Evolutionary conservation across 2,329 filamentous ascomycete species (phyloP).

Genomic region (Helotiales sp.): DNA sequence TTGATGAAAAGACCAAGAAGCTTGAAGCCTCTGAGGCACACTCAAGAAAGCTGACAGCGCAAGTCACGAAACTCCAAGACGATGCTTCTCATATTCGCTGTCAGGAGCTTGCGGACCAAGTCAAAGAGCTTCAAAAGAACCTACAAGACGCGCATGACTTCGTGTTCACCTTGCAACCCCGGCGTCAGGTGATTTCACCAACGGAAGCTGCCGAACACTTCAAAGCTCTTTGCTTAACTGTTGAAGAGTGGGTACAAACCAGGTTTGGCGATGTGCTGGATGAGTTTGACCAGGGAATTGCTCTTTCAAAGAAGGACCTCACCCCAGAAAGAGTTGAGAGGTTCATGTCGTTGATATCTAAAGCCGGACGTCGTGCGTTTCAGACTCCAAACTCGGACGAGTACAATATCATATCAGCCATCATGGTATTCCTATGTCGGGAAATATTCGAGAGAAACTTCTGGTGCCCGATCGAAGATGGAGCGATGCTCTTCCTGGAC

Average conservation of each 20-base stretch:
- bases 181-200: slow-evolving; percentile 6
- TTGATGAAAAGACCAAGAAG: neutral
- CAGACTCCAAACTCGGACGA: slow-evolving; percentile 12
- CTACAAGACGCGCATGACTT: slow-evolving; percentile 16
- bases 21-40: neutral
- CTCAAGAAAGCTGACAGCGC: neutral
- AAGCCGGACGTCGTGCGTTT: slow-evolving; percentile 7
- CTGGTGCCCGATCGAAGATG: slow-evolving; percentile 9
- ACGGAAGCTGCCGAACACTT: slow-evolving; percentile 15
- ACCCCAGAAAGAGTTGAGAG: neutral
- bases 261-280: slow-evolving; percentile 11
- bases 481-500: slow-evolving; percentile 7
- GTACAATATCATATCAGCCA: slow-evolving; percentile 16
- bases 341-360: slow-evolving; percentile 6
- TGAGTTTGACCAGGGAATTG: neutral
- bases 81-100: neutral
- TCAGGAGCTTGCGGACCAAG: neutral
- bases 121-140: slow-evolving; percentile 4
- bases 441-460: slow-evolving; percentile 15
- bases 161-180: slow-evolving; percentile 16
- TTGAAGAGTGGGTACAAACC: slow-evolving; percentile 16
- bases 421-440: slow-evolving; percentile 12
- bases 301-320: neutral
- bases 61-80: slow-evolving; percentile 5
- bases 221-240: slow-evolving; percentile 8